Conservation (phyloP, 2,329 filamentous ascomycete genomes). For the Karstenula rhodostoma region DNA sequence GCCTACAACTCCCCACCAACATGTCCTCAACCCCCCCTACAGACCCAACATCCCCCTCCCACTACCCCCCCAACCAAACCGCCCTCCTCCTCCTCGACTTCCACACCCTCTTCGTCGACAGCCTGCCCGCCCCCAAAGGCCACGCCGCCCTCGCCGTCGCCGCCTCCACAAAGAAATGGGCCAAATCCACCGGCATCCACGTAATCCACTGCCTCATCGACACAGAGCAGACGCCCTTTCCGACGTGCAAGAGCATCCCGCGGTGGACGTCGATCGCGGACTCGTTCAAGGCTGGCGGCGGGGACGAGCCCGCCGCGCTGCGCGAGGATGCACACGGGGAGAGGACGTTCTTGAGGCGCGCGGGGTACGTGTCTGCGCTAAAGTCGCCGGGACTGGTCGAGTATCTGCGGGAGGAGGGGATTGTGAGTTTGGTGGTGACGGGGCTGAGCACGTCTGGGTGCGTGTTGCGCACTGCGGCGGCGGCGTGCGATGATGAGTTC, state of each 20-base stretch:
- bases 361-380: conserved; percentile 37
- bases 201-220: conserved; percentile 40
- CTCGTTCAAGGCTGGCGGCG: conserved; percentile 20
- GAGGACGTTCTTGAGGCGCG: conserved; percentile 28
- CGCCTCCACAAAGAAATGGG: conserved; percentile 33
- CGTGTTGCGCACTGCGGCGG: conserved; percentile 30
- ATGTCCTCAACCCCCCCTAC: conserved; percentile 4
- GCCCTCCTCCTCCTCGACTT: conserved; percentile 45
- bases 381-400: conserved; percentile 35
- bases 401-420: conserved; percentile 26
- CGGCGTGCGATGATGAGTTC: conserved; percentile 33
- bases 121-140: conserved; percentile 16
- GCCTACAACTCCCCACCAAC: background rate
- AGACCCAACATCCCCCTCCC: conserved; percentile 20
- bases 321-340: conserved; percentile 22
- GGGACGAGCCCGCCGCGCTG: conserved; percentile 26
- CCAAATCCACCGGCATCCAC: conserved; percentile 34
- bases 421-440: conserved; percentile 29
- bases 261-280: conserved; percentile 17
- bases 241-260: conserved; percentile 29
- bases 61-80: conserved; percentile 36
- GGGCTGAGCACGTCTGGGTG: conserved; percentile 26
- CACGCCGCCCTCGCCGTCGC: conserved; percentile 28
- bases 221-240: conserved; percentile 25
- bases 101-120: conserved; percentile 31